A percentile compares a stretch with the other conserved stretches of the same genome.
These are phyloP conservation scores for Phytophthora boehmeriae DNA, from an alignment of 352 stramenopile species.

Conservation along the genomic window DNA sequence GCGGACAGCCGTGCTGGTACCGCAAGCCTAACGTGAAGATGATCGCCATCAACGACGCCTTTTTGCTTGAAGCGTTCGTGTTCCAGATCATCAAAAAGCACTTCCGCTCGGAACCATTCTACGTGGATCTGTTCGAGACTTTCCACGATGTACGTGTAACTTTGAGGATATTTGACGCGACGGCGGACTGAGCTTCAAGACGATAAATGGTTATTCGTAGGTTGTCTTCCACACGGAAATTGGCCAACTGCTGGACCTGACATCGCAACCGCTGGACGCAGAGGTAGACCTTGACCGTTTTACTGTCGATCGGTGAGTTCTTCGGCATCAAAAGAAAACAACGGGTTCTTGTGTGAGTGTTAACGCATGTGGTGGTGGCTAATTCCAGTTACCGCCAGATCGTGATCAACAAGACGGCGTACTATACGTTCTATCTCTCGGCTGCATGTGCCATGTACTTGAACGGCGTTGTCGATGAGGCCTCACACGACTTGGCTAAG, in stretches of 20 bases:
- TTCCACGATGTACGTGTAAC: slow-evolving; percentile 86
- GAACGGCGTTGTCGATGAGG: slow-evolving; percentile 80
- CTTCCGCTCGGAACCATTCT: slow-evolving; percentile 84
- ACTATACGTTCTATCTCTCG: slow-evolving; percentile 99
- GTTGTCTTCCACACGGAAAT: slow-evolving; percentile 98
- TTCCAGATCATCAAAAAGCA: slow-evolving; percentile 91
- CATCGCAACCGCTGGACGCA: slow-evolving; percentile 83
- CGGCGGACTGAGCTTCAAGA: neutral
- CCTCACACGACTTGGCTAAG: slow-evolving; percentile 85
- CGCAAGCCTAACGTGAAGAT: slow-evolving; percentile 87
- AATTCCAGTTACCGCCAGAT: slow-evolving; percentile 84
- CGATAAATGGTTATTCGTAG: slow-evolving; percentile 38
- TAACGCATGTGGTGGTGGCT: slow-evolving; percentile 17
- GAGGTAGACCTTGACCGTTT: slow-evolving; percentile 92
- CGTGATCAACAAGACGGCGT: slow-evolving; percentile 99
- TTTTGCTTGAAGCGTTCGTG: slow-evolving; percentile 94
- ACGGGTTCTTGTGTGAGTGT: neutral
- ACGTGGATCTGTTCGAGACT: slow-evolving; percentile 96
- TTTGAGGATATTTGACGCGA: neutral
- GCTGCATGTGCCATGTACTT: slow-evolving; percentile 92
- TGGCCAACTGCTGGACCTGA: slow-evolving; percentile 94
- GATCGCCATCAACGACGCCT: slow-evolving; percentile 98
- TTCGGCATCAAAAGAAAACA: neutral
- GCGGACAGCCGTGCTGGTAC: slow-evolving; percentile 98
- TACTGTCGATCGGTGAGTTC: slow-evolving; percentile 91